Conservation (phyloP, 352 stramenopile genomes). For the Blastocystis sp. region DNA sequence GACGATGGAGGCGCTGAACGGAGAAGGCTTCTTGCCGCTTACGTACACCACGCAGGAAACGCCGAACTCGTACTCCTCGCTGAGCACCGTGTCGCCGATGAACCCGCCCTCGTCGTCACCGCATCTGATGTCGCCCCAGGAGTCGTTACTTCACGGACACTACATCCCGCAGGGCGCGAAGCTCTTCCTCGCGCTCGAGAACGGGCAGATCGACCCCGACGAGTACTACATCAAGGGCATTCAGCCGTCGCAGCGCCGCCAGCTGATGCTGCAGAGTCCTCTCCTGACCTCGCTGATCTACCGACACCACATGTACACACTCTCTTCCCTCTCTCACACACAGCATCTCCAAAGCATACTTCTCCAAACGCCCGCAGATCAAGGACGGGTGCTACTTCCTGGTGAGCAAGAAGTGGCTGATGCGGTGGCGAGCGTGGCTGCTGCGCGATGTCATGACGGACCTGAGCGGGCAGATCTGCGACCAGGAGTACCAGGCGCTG, state of each 20-base stretch:
- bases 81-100: not conserved
- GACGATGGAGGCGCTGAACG: not conserved
- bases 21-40: conserved; percentile 1
- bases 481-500: not conserved
- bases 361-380: conserved; percentile 1
- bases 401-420: not conserved
- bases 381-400: conserved; percentile 16
- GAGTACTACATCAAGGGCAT: conserved; percentile 6
- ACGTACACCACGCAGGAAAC: not conserved
- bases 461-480: not conserved
- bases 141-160: not conserved
- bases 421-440: not conserved
- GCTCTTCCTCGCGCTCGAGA: not conserved
- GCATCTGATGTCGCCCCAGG: not conserved
- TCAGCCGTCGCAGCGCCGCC: not conserved
- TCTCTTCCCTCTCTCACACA: not conserved
- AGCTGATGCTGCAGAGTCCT: not conserved
- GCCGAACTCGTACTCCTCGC: not conserved
- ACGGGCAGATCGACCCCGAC: not conserved
- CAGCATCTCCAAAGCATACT: not conserved
- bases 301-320: not conserved
- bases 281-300: not conserved
- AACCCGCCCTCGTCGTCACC: not conserved
- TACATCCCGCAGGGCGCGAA: not conserved
- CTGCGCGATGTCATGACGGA: not conserved